phyloP scores from a whole-genome alignment of 129 eudicot species.

The Helianthus tuberosus region DNA sequence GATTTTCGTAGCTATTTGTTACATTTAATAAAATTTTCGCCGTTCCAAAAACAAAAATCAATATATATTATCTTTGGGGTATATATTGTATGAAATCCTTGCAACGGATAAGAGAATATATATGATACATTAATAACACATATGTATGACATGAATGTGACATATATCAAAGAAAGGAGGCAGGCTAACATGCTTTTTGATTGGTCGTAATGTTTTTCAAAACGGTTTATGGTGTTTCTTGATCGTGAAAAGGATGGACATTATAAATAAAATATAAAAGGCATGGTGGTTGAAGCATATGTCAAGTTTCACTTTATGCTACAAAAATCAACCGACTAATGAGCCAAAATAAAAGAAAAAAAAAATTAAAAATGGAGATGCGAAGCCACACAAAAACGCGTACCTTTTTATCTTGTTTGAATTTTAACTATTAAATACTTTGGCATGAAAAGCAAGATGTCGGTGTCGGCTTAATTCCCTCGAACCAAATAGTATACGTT shows the following conservation, averaged over 20 bases:
- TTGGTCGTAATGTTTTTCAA: slow-evolving; percentile 12
- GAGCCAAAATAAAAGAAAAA: slow-evolving; percentile 20
- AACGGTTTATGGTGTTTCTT: slow-evolving; percentile 6
- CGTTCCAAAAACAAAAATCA: neutral
- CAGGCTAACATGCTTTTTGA: slow-evolving; percentile 32
- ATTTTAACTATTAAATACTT: neutral
- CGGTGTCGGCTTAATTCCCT: neutral
- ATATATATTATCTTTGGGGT: too few relatives aligned
- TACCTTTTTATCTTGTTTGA: neutral
- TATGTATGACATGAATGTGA: slow-evolving; percentile 19
- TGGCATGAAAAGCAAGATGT: neutral
- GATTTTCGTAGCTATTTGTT: too few relatives aligned
- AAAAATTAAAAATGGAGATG: slow-evolving; percentile 7
- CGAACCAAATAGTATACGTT: neutral
- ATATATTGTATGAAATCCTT: neutral
- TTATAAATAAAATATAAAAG: slow-evolving; percentile 7
- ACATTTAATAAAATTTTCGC: too few relatives aligned
- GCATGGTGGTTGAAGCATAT: slow-evolving; percentile 29
- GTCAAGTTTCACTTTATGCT: slow-evolving; percentile 34
- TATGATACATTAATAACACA: neutral
- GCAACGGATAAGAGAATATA: slow-evolving; percentile 1
- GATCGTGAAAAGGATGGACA: slow-evolving; percentile 4
- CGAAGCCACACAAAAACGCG: slow-evolving; percentile 33
- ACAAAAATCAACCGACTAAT: slow-evolving; percentile 30
- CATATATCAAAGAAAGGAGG: slow-evolving; percentile 23